phyloP scores from a whole-genome alignment of 305 asterid genomes.

The Solanum hybrid region DNA sequence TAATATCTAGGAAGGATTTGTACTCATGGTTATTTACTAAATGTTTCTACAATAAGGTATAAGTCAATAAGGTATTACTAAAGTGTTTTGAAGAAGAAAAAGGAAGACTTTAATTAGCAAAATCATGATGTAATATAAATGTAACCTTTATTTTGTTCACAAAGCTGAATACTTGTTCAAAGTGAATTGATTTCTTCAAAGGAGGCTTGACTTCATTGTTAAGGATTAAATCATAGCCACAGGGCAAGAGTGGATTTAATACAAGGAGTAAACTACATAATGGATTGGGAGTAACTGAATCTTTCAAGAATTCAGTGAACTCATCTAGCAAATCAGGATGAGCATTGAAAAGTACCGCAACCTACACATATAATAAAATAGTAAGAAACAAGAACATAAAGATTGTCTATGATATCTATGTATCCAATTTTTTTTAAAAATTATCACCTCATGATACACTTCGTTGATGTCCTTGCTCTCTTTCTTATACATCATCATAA shows the following conservation, averaged over 20 bases:
- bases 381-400: background rate
- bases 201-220: background rate
- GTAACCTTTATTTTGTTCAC: background rate
- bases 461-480: background rate
- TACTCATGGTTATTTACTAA: background rate
- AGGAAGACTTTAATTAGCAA: background rate
- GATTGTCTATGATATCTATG: background rate
- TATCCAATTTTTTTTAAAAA: fast-evolving
- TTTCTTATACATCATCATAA: background rate
- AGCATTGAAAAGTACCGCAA: background rate
- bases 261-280: background rate
- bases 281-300: background rate
- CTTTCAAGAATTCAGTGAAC: background rate
- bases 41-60: background rate
- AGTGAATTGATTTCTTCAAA: background rate
- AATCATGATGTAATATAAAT: background rate
- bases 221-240: background rate
- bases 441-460: background rate
- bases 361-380: background rate
- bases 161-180: background rate
- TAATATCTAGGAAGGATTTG: background rate
- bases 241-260: background rate
- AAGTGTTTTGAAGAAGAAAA: background rate
- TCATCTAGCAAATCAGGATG: background rate
- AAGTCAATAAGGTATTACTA: background rate